Base-by-base conservation (phyloP, 139 green algal genomes). In the Axilococcus clingmanii region DNA sequence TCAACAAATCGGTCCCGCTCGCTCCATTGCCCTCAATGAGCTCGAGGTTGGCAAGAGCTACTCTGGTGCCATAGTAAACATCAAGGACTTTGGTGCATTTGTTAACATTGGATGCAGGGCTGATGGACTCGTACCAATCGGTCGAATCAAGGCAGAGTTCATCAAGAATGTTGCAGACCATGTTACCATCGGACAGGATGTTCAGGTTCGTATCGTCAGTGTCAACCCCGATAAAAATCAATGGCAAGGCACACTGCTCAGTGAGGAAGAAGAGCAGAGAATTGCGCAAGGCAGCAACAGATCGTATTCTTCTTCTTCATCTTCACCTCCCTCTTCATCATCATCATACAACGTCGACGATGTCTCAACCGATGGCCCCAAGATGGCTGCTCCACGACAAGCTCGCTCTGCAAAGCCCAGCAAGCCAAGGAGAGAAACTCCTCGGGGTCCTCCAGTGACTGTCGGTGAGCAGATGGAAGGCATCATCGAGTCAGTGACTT, bases 71-170 rank as follows among this genome's bases (percentile, higher is more conserved):
- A 20, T 71, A 28, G 25, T 63, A 17, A 59, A 57, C 37, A 45
- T 67, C 48, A 48, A 41, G 40, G 51, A 67, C 5, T 98, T 88
- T 59, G 92, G 92, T 25, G 84, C 81, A 0, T 99, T 99, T 60
- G 82, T 98, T 11, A 77, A 97, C 65, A 83, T 97, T 52, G 86
- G 85, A 29, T 66, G 71, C 22, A 61, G 49, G 24, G 79, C 61
- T 28, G 82, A 95, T 63, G 91, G 84, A 36, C 77, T 99, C 20
- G 69, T 97, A 12, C 92, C 98, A 76, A 89, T 99, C 46, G 95
- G 82, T 20, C 78, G 98, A 68, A 69, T 94, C 11, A 37, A 63
- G 56, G 72, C 78, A 15, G 16, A 19, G 17, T 60, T 55, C 31
- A 71, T 86, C 9, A 58, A 60, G 25, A 74, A 70, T 43, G 72